Conservation (phyloP, 768 basidiomycete genomes). For the Suillus paluster region DNA sequence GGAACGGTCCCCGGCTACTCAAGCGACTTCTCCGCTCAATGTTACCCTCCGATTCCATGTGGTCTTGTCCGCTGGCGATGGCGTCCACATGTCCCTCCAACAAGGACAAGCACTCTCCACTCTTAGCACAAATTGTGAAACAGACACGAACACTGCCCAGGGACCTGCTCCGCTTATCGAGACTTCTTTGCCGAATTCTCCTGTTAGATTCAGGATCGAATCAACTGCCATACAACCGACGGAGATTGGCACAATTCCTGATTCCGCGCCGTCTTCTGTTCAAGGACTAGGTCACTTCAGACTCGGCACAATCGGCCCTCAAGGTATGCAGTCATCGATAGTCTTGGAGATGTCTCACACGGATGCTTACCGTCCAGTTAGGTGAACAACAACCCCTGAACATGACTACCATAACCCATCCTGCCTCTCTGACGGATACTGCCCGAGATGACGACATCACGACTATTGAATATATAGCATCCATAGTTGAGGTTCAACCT, state of each 20-base stretch:
- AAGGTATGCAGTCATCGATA: not conserved
- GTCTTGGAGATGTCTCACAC: not conserved
- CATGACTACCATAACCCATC: not conserved
- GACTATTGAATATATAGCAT: not conserved
- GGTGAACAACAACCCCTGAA: not conserved
- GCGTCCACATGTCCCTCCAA: not conserved
- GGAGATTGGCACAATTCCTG: not conserved
- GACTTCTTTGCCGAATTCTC: not conserved
- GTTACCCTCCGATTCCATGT: not conserved
- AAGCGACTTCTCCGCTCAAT: not conserved
- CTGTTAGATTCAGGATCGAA: not conserved
- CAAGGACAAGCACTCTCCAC: not conserved
- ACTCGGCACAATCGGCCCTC: not conserved
- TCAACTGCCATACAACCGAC: not conserved
- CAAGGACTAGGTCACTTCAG: not conserved
- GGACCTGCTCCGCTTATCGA: not conserved
- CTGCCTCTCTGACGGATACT: not conserved
- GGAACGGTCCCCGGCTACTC: not conserved
- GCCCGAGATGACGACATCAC: not conserved
- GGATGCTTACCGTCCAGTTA: not conserved
- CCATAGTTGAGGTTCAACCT: not conserved
- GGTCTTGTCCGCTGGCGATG: not conserved
- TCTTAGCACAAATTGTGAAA: not conserved
- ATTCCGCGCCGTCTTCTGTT: not conserved
- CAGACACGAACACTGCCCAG: not conserved